Conservation (phyloP, 345 rosid species). For the Syzygium jambos region DNA sequence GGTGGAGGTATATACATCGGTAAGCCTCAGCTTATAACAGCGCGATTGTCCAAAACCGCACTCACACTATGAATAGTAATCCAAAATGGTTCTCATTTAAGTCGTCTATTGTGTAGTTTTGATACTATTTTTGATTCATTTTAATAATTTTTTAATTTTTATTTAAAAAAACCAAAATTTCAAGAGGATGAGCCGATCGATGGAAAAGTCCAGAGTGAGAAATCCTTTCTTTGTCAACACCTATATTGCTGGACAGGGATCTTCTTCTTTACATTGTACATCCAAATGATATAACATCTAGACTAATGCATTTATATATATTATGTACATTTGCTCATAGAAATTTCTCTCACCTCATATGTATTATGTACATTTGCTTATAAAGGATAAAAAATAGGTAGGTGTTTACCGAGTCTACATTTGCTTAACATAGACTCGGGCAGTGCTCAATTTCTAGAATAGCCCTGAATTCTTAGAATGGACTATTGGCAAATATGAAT, state of each 20-base stretch:
- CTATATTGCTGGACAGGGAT: neutral
- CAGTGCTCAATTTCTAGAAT: neutral
- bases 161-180: too few relatives aligned
- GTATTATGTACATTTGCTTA: neutral
- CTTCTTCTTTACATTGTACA: neutral
- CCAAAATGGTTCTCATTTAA: neutral
- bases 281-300: neutral
- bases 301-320: neutral
- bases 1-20: neutral
- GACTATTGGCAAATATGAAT: neutral
- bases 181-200: neutral
- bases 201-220: neutral
- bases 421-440: neutral
- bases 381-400: fast-evolving
- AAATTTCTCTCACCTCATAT: fast-evolving
- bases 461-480: neutral
- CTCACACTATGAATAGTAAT: neutral
- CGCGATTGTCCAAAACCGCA: neutral
- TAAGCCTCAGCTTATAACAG: neutral
- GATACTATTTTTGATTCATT: too few relatives aligned
- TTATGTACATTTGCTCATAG: neutral
- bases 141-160: too few relatives aligned
- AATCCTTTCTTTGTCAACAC: neutral
- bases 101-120: fast-evolving
- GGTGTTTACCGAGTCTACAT: neutral